A percentile compares a stretch with the other conserved stretches of the same genome.
phyloP scores from a whole-genome alignment of 129 eudicot genomes.

The Smallanthus sonchifolius region DNA sequence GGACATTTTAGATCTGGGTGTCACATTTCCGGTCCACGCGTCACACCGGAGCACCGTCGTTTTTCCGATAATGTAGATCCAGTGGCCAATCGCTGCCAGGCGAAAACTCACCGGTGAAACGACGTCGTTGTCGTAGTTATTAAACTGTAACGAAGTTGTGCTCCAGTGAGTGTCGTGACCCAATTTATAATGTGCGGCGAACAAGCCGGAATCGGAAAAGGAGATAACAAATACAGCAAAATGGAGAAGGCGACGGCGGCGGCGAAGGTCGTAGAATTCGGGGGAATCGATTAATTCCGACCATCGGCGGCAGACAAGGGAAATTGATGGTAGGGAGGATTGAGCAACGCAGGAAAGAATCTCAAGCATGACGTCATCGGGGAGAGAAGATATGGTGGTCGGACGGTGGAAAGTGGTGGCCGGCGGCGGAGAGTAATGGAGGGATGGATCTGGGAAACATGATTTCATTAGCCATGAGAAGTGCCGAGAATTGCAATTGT shows the following conservation, averaged over 20 bases:
- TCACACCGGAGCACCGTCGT: conserved; percentile 51
- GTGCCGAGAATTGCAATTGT: conserved; percentile 65
- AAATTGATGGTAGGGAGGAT: conserved; percentile 49
- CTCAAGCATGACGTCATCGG: conserved; percentile 68
- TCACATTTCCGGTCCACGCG: conserved; percentile 60
- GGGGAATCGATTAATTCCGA: conserved; percentile 46
- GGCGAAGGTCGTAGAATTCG: conserved; percentile 54
- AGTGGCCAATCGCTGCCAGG: conserved; percentile 53
- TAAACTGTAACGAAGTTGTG: conserved; percentile 15
- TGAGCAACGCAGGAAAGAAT: conserved; percentile 49
- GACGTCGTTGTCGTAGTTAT: neutral
- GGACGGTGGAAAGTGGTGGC: conserved; percentile 27
- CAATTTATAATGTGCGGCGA: conserved; percentile 30
- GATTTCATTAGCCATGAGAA: conserved; percentile 72
- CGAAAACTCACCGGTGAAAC: conserved; percentile 42
- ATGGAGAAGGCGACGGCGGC: conserved; percentile 46
- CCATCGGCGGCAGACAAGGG: conserved; percentile 71
- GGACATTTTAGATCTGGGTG: conserved; percentile 38
- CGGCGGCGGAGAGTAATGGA: conserved; percentile 21
- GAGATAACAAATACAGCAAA: conserved; percentile 56
- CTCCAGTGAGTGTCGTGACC: conserved; percentile 42
- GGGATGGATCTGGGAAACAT: conserved; percentile 63
- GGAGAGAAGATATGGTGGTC: conserved; percentile 66
- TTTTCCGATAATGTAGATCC: conserved; percentile 52
- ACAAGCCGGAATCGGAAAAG: conserved; percentile 33